phyloP scores from a whole-genome alignment of 352 stramenopile species.

The Pythium insidiosum region DNA sequence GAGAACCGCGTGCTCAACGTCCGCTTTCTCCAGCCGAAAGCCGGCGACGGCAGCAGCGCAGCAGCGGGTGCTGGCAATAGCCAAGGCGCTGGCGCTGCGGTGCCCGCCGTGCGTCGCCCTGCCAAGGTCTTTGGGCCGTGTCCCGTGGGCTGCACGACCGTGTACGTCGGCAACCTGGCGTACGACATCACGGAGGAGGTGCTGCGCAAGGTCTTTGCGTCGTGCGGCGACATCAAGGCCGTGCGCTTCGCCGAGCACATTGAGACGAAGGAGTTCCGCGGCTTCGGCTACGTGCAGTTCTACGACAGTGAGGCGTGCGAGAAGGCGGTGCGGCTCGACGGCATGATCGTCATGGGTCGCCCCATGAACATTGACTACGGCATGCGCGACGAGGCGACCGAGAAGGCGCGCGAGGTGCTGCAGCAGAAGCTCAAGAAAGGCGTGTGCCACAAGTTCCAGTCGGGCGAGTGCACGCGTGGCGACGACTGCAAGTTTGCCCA shows the following conservation, averaged over 20 bases:
- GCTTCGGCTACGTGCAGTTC: slow-evolving; percentile 91
- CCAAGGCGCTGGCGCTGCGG: background rate
- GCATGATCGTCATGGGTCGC: slow-evolving; percentile 76
- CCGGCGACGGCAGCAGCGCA: slow-evolving; percentile 1
- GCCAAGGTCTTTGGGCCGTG: slow-evolving; percentile 50
- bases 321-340: slow-evolving; percentile 70
- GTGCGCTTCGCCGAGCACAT: slow-evolving; percentile 83
- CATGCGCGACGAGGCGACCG: slow-evolving; percentile 50
- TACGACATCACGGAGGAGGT: slow-evolving; percentile 92
- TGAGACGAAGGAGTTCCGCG: slow-evolving; percentile 78
- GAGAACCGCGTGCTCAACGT: slow-evolving; percentile 76
- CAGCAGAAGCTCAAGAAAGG: slow-evolving; percentile 49
- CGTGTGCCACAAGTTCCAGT: slow-evolving; percentile 33
- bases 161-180: slow-evolving; percentile 96
- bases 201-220: slow-evolving; percentile 72
- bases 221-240: slow-evolving; percentile 68
- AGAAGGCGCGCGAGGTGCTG: slow-evolving; percentile 60
- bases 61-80: background rate
- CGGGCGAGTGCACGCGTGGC: slow-evolving; percentile 22
- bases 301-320: slow-evolving; percentile 85
- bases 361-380: slow-evolving; percentile 83
- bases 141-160: slow-evolving; percentile 82
- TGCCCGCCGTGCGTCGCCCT: slow-evolving; percentile 11
- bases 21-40: slow-evolving; percentile 76
- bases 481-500: slow-evolving; percentile 39